Conservation (phyloP, 176 grass and related monocot species). For the Microstegium vimineum region DNA sequence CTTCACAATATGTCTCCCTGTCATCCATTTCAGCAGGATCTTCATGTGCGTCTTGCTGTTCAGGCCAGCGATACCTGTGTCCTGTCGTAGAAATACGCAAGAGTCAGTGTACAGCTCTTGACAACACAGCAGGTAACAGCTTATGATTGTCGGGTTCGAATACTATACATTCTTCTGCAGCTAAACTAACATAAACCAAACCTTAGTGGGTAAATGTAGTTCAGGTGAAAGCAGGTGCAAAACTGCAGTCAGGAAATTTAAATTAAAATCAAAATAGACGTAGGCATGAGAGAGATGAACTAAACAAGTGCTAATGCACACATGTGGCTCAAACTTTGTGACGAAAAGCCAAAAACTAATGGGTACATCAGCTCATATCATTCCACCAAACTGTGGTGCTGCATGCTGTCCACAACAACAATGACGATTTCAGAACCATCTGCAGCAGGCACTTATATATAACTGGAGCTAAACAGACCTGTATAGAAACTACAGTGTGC, state of each 20-base stretch:
- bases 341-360: background rate
- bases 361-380: background rate
- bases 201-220: background rate
- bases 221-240: background rate
- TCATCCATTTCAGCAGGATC: slow-evolving; percentile 84
- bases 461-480: background rate
- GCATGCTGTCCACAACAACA: background rate
- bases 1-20: slow-evolving; percentile 52
- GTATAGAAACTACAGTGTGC: background rate
- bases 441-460: background rate
- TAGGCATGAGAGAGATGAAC: background rate
- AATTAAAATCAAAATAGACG: background rate
- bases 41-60: slow-evolving; percentile 92
- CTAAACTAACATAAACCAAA: background rate
- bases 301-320: background rate
- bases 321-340: background rate
- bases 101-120: background rate
- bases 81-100: slow-evolving; percentile 29
- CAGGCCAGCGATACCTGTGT: slow-evolving; percentile 46
- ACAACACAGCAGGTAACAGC: background rate
- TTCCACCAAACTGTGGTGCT: background rate
- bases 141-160: background rate
- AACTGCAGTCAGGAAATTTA: background rate
- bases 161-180: background rate
- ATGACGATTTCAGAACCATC: background rate